Evolutionary conservation across 2,329 filamentous ascomycete species (phyloP), one percentile per base, ranked within the genome.

Genomic region (Fusarium palustre): DNA sequence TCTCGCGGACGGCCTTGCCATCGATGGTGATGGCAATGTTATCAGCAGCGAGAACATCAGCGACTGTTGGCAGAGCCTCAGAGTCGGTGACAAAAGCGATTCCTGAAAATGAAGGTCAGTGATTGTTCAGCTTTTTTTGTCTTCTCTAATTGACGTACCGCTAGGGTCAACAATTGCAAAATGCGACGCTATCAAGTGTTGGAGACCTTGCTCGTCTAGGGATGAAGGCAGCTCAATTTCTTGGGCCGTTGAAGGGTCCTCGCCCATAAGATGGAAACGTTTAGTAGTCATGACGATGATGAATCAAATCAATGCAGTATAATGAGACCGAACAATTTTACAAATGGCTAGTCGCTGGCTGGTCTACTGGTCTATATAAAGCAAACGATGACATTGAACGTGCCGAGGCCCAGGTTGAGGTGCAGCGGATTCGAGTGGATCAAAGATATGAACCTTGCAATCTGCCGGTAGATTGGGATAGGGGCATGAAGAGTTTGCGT

Each of bases 11-110:
- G 6, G 78, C 71, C 38, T 84, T 79, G 24, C 85, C 84, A 59
- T 87, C 84, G 18, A 87, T 80, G 7, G 79, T 82, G 65, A 87
- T 79, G 56, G 78, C 78, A 31, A 85, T 65, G 5, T 71, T 75
- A 4, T 76, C 64, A 15, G 74, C 72, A 3, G 77, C 74, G 4
- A 80, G 48, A 18, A 84, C 72, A 11, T 83, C 81, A 20, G 75
- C 68, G 12, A 80, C 70, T 0, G 76, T 71, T 16, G 77, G 74
- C 28, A 83, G 70, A 7, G 70, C 71, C 18, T 67, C 70, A 34
- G 76, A 75, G 22, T 79, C 70, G 3, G 71, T 74, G 20, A 77
- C 66, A 63, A 83, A 82, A 4, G 76, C 79, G 39, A 81, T 74
- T 9, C 79, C 81, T 82, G 11, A n/a, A 10, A 18, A 8, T 16